A percentile compares a stretch with the other conserved stretches of the same genome.
Evolutionary conservation across 495 filamentous ascomycete species (phyloP).

Genomic region (Podospora appendiculata): DNA sequence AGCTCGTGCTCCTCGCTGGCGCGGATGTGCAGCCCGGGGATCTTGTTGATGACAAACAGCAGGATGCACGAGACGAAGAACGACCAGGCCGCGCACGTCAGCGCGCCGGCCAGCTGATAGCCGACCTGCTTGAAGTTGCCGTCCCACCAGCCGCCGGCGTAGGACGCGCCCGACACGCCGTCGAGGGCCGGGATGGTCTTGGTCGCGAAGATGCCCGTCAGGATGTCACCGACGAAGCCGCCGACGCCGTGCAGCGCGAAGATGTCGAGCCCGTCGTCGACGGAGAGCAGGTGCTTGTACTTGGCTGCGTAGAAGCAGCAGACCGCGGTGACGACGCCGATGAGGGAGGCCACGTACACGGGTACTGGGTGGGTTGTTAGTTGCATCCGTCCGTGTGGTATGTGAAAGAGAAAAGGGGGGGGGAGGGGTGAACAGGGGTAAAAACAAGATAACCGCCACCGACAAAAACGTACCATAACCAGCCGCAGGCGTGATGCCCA

Average conservation of each 20-base stretch:
- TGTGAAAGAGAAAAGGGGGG: slow-evolving; percentile 38
- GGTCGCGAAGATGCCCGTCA: slow-evolving; percentile 74
- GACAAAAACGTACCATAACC: slow-evolving; percentile 31
- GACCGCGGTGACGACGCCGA: slow-evolving; percentile 72
- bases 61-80: slow-evolving; percentile 71
- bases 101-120: slow-evolving; percentile 70
- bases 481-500: slow-evolving; percentile 78
- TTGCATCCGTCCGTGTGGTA: neutral
- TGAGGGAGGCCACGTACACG: slow-evolving; percentile 75
- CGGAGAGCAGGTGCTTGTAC: slow-evolving; percentile 66
- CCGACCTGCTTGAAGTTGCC: slow-evolving; percentile 66
- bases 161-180: slow-evolving; percentile 51
- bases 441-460: too few species aligned
- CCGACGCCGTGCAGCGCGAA: slow-evolving; percentile 75
- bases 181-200: slow-evolving; percentile 53
- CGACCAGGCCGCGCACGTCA: slow-evolving; percentile 67
- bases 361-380: slow-evolving; percentile 23
- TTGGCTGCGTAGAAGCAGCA: slow-evolving; percentile 86
- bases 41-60: slow-evolving; percentile 67
- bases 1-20: slow-evolving; percentile 67
- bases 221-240: slow-evolving; percentile 66
- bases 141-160: slow-evolving; percentile 36
- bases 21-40: slow-evolving; percentile 67
- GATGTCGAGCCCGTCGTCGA: slow-evolving; percentile 76
- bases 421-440: neutral